Evolutionary conservation across 805 yeast genomes (phyloP).

Genomic region (Candida tammaniensis): DNA sequence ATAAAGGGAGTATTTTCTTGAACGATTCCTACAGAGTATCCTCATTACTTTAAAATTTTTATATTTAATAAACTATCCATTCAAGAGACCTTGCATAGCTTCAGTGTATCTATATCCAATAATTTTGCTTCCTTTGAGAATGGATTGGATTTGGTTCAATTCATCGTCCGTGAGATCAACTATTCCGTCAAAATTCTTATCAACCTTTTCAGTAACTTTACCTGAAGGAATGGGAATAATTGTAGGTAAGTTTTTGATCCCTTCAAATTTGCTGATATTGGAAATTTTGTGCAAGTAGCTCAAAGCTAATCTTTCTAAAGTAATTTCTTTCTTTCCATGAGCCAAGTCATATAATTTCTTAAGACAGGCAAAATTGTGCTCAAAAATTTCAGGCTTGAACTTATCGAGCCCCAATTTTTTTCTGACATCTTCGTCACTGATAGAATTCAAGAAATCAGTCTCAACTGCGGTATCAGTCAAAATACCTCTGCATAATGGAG

Average conservation of each 20-base stretch:
- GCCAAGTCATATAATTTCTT: slow-evolving; percentile 32
- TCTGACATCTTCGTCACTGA: slow-evolving; percentile 9
- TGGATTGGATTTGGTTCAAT: slow-evolving; percentile 45
- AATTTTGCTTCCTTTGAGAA: neutral
- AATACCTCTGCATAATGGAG: slow-evolving; percentile 81
- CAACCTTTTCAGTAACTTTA: slow-evolving; percentile 54
- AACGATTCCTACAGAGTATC: neutral
- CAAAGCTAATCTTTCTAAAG: slow-evolving; percentile 12
- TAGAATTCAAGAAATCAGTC: slow-evolving; percentile 15
- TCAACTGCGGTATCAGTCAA: slow-evolving; percentile 61
- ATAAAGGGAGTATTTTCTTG: neutral
- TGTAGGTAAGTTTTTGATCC: slow-evolving; percentile 43
- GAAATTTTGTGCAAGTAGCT: slow-evolving; percentile 58
- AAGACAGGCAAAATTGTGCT: slow-evolving; percentile 51
- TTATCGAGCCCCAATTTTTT: slow-evolving; percentile 27
- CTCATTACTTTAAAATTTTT: neutral
- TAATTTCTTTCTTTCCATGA: neutral
- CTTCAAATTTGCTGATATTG: slow-evolving; percentile 53
- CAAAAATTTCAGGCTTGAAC: slow-evolving; percentile 55
- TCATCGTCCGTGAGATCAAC: slow-evolving; percentile 54
- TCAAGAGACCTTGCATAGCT: neutral
- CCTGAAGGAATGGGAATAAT: slow-evolving; percentile 83
- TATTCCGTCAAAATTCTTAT: slow-evolving; percentile 52
- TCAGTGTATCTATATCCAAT: slow-evolving; percentile 1
- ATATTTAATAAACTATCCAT: neutral